Evolutionary conservation across 108 stramenopile genomes (phyloP).

Genomic region (Conticribra weissflogii): DNA sequence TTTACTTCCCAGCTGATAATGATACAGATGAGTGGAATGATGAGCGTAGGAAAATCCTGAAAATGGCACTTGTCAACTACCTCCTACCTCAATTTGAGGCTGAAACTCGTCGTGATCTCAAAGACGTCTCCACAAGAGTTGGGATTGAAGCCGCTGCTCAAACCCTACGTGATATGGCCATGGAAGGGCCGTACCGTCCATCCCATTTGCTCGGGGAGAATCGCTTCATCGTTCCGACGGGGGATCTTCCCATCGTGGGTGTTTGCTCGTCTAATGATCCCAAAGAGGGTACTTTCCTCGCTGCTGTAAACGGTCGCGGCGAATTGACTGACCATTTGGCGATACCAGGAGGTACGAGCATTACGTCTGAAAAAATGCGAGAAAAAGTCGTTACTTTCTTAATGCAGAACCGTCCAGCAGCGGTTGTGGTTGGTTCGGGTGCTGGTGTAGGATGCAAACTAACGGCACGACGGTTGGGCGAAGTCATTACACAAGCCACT

Average conservation of each 20-base stretch:
- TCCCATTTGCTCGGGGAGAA: slow-evolving; percentile 70
- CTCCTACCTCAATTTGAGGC: slow-evolving; percentile 88
- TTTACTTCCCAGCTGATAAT: slow-evolving; percentile 70
- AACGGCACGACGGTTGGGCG: slow-evolving; percentile 63
- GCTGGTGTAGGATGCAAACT: slow-evolving; percentile 74
- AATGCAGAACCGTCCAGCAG: slow-evolving; percentile 75
- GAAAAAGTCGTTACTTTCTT: slow-evolving; percentile 85
- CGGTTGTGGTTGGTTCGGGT: slow-evolving; percentile 82
- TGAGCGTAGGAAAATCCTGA: slow-evolving; percentile 77
- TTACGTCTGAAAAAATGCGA: slow-evolving; percentile 74
- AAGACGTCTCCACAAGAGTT: slow-evolving; percentile 66
- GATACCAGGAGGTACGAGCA: slow-evolving; percentile 75
- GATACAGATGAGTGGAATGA: slow-evolving; percentile 84
- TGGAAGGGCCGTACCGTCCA: slow-evolving; percentile 91
- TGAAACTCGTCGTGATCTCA: slow-evolving; percentile 75
- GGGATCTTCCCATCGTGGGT: slow-evolving; percentile 85
- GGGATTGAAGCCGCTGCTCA: slow-evolving; percentile 76
- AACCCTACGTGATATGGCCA: slow-evolving; percentile 77
- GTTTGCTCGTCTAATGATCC: slow-evolving; percentile 68
- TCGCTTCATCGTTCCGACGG: slow-evolving; percentile 79
- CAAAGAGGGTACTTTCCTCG: slow-evolving; percentile 82
- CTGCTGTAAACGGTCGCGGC: slow-evolving; percentile 75
- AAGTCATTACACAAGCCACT: slow-evolving; percentile 70
- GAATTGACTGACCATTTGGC: slow-evolving; percentile 82
- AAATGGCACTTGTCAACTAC: slow-evolving; percentile 67